Evolutionary conservation across 106 monocot species (phyloP), one percentile per base, ranked within the genome.

Genomic region (Dendrobium catenatum): DNA sequence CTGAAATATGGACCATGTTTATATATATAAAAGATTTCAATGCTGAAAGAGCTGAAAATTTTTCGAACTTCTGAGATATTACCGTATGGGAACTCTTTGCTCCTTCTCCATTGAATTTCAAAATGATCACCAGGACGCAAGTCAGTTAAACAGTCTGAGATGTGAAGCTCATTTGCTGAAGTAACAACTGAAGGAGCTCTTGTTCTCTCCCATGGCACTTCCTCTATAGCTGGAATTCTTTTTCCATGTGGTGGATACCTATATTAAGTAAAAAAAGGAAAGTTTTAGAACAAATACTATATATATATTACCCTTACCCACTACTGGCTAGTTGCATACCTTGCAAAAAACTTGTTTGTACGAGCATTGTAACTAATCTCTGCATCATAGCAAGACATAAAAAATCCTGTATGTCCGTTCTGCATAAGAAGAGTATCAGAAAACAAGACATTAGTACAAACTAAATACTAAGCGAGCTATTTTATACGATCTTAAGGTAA

Each of bases 101-200:
- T 93, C 74, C 87, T 87, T 78, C 96, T 87, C 96, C 96, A 96
- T 78, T 93, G 96, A 76, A 93, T 91, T 80, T 96, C 95, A 29
- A 96, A 86, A 82, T 93, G 91, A 80, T 96, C 91, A 1, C 91
- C 91, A 6, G 96, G 93, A 11, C 66, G 75, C 42, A 96, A 61
- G 22, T 93, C 90, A 40, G 68, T 72, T 61, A 91, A 85, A 76
- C 91, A 96, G 59, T 88, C 84, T 16, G 93, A 93, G 33, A 82
- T 37, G 59, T 96, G 90, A 68, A 96, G 91, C 31, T 88, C 89
- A 75, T 93, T 87, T 40, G 93, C 80, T 31, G 91, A 54, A 64
- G 91, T 93, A 17, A 82, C 82, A 47, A 94, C 84, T 16, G 88
- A 88, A 19, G 96, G 84, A 41, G 91, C 85, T 73, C 96, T 83